Conservation (phyloP, 2,329 filamentous ascomycete species). For the Aspergillus chevalieri region DNA sequence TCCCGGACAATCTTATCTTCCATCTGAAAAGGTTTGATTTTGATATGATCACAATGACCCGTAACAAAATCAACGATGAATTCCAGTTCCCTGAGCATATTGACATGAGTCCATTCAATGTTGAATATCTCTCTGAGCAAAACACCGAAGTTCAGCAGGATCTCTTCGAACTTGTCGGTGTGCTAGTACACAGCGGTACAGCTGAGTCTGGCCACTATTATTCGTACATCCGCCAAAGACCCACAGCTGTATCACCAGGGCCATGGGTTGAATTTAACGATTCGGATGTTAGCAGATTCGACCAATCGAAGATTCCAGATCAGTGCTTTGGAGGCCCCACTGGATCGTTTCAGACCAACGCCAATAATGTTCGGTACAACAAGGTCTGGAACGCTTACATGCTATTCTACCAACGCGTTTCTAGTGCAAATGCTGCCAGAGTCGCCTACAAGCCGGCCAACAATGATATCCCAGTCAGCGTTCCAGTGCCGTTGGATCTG, state of each 20-base stretch:
- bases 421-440: conserved; percentile 54
- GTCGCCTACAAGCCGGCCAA: conserved; percentile 39
- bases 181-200: conserved; percentile 87
- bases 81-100: conserved; percentile 81
- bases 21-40: conserved; percentile 65
- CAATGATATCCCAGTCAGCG: conserved; percentile 46
- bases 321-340: conserved; percentile 74
- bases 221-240: conserved; percentile 82
- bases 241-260: conserved; percentile 43
- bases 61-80: conserved; percentile 91
- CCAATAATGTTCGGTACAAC: conserved; percentile 46
- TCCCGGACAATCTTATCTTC: conserved; percentile 91
- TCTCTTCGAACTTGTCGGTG: conserved; percentile 86
- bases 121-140: conserved; percentile 70
- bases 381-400: conserved; percentile 89
- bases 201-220: conserved; percentile 97
- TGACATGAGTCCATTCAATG: conserved; percentile 83
- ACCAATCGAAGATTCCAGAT: conserved; percentile 64
- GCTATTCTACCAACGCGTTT: conserved; percentile 87
- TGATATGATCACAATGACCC: conserved; percentile 58
- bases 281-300: conserved; percentile 69
- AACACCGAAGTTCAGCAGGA: conserved; percentile 56
- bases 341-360: conserved; percentile 44
- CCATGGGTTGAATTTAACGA: conserved; percentile 94
- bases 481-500: conserved; percentile 41